Evolutionary conservation across 495 filamentous ascomycete genomes (phyloP), one percentile per base, ranked within the genome.

Genomic region (Hypoxylon trugodes): DNA sequence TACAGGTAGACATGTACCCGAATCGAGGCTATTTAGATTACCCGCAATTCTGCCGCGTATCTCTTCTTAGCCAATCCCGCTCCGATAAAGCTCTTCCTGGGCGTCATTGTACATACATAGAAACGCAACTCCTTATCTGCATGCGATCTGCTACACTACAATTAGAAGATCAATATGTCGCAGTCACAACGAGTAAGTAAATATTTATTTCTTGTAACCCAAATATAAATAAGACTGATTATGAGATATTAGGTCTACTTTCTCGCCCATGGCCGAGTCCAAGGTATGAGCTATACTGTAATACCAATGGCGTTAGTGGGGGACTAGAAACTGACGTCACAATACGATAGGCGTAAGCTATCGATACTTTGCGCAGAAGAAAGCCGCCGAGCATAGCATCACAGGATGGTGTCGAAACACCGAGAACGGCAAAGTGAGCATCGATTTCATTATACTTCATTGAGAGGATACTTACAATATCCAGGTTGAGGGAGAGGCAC

Each of bases 401-500:
- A 94, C 88, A 1, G 93, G 93, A 38, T 94, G 84, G 81, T 90
- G 93, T 13, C 80, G 84, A 32, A 97, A 97, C 70, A 89, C 86
- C 0, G 76, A 81, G 5, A 86, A 89, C 55, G 89, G 89, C 43
- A 87, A 88, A 73, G 92, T 90, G 70, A 26, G 70, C 61, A 32
- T 19, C 12, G 46, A 28, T 40, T 25, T 24, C 24, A 18, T 28
- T 56, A 16, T 13, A 43, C 22, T 40, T 47, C 21, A 15, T 33
- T 5, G n/a, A 16, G 43, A 42, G 4, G 25, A 13, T 15, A 36
- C 54, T 58, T 41, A 60, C 35, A 45, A 18, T 6, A 52, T 10
- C 24, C 59, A 95, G 89, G 92, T 97, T n/a, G 87, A 89, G 72
- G 93, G 93, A 35, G 93, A 97, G 76, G 92, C 88, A 1, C 93